Conservation (phyloP, 2,329 filamentous ascomycete species). For the Alternaria incomplexa region DNA sequence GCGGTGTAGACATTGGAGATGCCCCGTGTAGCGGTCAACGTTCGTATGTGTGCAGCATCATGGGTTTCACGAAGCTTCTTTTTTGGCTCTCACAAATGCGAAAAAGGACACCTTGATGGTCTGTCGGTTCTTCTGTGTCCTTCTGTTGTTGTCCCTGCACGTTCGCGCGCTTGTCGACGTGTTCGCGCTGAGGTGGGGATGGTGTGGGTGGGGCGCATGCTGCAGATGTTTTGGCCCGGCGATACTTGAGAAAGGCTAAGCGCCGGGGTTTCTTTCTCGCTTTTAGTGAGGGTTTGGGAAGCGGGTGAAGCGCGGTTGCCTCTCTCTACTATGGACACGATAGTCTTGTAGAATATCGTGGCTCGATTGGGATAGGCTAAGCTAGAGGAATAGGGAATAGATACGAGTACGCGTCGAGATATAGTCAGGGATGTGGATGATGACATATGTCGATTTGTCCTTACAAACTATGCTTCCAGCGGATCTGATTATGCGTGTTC, state of each 20-base stretch:
- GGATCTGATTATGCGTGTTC: not conserved
- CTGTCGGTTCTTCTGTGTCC: not conserved
- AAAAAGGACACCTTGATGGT: not conserved
- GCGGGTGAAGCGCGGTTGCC: not conserved
- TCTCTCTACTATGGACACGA: not conserved
- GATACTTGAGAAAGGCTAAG: not conserved
- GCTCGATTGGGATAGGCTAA: too few relatives aligned
- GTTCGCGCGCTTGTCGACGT: constrained; percentile 1
- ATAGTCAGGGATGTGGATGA: not conserved
- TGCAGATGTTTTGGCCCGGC: not conserved
- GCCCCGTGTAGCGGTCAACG: not conserved
- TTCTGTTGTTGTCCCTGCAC: not conserved
- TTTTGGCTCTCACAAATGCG: not conserved
- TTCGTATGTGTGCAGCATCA: not conserved
- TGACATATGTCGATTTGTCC: not conserved
- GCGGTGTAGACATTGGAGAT: not conserved
- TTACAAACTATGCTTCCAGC: not conserved
- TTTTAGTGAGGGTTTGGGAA: not conserved
- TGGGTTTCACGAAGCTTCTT: not conserved
- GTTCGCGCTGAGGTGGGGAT: constrained; percentile 1
- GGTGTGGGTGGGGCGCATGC: constrained; percentile 8
- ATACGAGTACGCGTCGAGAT: not conserved
- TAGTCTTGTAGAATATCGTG: not conserved
- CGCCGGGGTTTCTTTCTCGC: not conserved
- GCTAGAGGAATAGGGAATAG: too few relatives aligned